Conservation (phyloP, 208 protist species). For the Acanthamoeba royreba region DNA sequence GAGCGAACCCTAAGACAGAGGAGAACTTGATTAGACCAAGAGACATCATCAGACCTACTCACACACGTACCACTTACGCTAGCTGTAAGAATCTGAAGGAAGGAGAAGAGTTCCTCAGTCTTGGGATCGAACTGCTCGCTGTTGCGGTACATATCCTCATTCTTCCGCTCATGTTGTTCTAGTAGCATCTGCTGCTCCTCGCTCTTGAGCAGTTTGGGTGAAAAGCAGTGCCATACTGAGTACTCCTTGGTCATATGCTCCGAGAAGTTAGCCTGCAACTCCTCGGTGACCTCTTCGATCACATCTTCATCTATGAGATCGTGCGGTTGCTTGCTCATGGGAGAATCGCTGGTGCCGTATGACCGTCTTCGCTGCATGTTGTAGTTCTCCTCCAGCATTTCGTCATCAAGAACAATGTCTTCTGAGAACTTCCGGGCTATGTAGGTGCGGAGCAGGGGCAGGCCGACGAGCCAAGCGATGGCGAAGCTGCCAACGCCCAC, state of each 20-base stretch:
- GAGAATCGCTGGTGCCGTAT: too few relatives aligned
- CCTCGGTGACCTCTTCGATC: not conserved
- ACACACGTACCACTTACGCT: not conserved
- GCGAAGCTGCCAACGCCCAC: not conserved
- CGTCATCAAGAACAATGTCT: not conserved
- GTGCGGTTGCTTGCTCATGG: too few relatives aligned
- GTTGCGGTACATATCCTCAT: slow-evolving; percentile 5
- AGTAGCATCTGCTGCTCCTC: not conserved
- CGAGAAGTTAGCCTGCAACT: not conserved
- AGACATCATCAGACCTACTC: too few relatives aligned
- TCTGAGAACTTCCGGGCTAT: not conserved
- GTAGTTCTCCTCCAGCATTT: too few relatives aligned
- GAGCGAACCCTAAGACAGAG: not conserved
- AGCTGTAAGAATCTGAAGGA: slow-evolving; percentile 34
- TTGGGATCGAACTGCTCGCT: not conserved
- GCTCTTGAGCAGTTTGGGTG: not conserved
- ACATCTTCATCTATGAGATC: too few relatives aligned
- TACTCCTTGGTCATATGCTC: not conserved
- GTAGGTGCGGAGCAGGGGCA: not conserved
- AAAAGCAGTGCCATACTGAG: not conserved
- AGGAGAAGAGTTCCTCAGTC: slow-evolving; percentile 44
- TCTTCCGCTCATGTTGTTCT: not conserved
- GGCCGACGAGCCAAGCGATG: not conserved
- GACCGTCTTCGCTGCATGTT: too few relatives aligned
- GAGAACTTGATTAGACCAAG: not conserved